phyloP scores from a whole-genome alignment of 305 asterid genomes.

The Withania somnifera region DNA sequence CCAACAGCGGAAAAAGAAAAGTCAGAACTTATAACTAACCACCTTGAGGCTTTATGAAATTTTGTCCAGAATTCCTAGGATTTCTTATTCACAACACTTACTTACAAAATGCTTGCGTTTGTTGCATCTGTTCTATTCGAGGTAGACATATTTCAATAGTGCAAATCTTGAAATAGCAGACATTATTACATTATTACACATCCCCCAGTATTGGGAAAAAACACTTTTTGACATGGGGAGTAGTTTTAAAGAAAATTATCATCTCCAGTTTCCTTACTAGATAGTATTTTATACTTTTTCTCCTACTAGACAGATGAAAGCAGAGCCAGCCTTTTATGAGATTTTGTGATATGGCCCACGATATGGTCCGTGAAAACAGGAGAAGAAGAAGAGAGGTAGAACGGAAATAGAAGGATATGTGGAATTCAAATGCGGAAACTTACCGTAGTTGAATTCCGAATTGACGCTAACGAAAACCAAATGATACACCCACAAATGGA shows the following conservation, averaged over 20 bases:
- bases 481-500: too few species aligned
- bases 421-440: too few species aligned
- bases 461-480: too few species aligned
- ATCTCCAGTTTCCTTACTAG: too few species aligned
- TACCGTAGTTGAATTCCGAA: too few species aligned
- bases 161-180: not conserved
- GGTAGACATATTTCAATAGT: not conserved
- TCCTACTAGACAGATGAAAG: too few species aligned
- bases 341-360: too few species aligned
- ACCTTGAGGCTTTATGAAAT: not conserved
- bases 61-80: not conserved
- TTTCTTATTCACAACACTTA: not conserved
- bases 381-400: too few species aligned
- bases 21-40: not conserved
- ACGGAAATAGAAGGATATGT: too few species aligned
- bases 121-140: not conserved
- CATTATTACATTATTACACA: not conserved
- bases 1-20: not conserved
- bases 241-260: not conserved
- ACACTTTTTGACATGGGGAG: not conserved
- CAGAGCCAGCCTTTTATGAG: too few species aligned
- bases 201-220: not conserved
- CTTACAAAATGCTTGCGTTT: not conserved
- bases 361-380: too few species aligned
- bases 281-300: too few species aligned